Percentiles rank a stretch among this genome's conserved stretches.
Evolutionary conservation across 2,329 filamentous ascomycete species (phyloP).

Genomic region (Colletotrichum chrysophilum): DNA sequence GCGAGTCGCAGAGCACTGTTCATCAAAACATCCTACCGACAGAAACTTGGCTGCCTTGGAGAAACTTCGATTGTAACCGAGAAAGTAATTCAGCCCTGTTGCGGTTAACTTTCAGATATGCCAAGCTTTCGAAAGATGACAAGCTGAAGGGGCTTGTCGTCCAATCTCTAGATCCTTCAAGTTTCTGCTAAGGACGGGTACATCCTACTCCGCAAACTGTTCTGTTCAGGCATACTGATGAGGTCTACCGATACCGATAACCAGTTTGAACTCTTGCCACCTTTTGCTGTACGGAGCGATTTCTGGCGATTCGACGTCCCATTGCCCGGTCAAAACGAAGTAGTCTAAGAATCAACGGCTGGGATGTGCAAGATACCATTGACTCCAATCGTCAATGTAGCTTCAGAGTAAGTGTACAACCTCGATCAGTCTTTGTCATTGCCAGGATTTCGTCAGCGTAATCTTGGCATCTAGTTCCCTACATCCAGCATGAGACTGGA

Average conservation of each 20-base stretch:
- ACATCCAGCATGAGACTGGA: not conserved
- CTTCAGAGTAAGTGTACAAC: not conserved
- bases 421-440: not conserved
- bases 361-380: not conserved
- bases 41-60: not conserved
- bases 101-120: not conserved
- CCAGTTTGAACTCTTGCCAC: not conserved
- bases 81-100: not conserved
- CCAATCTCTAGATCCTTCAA: not conserved
- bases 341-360: not conserved
- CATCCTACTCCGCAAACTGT: not conserved
- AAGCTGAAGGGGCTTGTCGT: not conserved
- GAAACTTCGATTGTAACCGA: not conserved
- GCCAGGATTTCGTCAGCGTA: not conserved
- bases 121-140: not conserved
- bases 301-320: not conserved
- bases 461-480: not conserved
- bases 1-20: not conserved
- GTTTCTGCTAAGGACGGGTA: not conserved
- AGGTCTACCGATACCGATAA: not conserved
- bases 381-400: not conserved
- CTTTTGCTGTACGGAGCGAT: not conserved
- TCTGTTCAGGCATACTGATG: not conserved
- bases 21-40: not conserved
- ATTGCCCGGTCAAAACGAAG: accelerated